Evolutionary conservation across 2,329 filamentous ascomycete genomes (phyloP).

Genomic region (Hypoxylon sp.): DNA sequence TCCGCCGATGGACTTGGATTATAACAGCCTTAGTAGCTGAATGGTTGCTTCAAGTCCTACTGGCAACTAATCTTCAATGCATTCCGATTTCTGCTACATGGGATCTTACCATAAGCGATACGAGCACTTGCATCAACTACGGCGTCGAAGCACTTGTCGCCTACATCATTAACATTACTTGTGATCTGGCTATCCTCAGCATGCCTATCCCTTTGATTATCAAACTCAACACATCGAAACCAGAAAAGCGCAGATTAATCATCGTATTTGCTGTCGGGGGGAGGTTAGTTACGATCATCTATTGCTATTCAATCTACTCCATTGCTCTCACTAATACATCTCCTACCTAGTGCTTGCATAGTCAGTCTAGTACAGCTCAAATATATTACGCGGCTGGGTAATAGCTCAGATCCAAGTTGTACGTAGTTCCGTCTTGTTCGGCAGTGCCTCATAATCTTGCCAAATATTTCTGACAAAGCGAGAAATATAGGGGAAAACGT

Average conservation of each 20-base stretch:
- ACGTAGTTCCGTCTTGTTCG: not conserved
- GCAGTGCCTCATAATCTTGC: not conserved
- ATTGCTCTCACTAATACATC: not conserved
- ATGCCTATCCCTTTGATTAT: not conserved
- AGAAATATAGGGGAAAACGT: not conserved
- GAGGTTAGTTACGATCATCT: not conserved
- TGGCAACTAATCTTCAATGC: not conserved
- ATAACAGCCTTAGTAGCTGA: constrained; percentile 2
- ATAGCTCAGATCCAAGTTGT: constrained; percentile 2
- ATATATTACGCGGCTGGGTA: not conserved
- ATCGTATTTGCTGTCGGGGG: not conserved
- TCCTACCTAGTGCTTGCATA: not conserved
- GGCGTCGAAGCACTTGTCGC: not conserved
- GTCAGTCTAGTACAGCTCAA: not conserved
- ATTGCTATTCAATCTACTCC: not conserved
- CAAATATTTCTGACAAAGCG: not conserved
- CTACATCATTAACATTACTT: constrained; percentile 1
- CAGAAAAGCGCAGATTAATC: not conserved
- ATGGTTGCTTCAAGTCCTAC: not conserved
- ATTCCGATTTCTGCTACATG: not conserved
- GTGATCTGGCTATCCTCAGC: not conserved
- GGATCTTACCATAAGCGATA: not conserved
- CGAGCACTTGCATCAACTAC: not conserved
- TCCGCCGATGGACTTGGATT: not conserved
- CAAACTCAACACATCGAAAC: not conserved